phyloP scores from a whole-genome alignment of 768 basidiomycete species.

The button mushroom (Agaricus bisporus) region DNA sequence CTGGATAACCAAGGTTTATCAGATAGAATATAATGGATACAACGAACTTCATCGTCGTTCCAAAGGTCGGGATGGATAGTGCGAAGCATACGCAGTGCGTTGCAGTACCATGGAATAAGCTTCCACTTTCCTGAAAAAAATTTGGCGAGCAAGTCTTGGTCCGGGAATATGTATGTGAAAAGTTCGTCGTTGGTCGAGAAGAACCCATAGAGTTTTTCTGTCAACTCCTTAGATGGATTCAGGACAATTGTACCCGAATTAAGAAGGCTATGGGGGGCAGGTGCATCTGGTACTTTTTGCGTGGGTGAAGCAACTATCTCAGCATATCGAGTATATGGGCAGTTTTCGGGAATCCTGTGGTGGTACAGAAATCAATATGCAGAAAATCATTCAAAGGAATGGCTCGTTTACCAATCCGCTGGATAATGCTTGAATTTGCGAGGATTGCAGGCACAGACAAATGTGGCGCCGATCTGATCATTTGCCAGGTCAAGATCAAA shows the following conservation, averaged over 20 bases:
- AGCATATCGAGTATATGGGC: constrained; percentile 63
- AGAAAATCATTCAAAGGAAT: background rate
- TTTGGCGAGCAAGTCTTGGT: constrained; percentile 86
- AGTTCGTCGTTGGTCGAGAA: constrained; percentile 41
- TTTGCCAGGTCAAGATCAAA: constrained; percentile 52
- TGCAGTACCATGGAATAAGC: constrained; percentile 82
- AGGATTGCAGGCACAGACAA: constrained; percentile 95
- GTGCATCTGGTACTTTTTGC: constrained; percentile 32
- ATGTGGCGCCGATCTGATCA: constrained; percentile 81
- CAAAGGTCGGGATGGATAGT: constrained; percentile 68
- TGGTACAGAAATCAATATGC: constrained; percentile 6
- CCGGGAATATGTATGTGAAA: constrained; percentile 59
- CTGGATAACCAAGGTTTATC: constrained; percentile 83
- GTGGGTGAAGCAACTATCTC: constrained; percentile 38
- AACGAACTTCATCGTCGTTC: constrained; percentile 80
- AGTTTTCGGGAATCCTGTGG: constrained; percentile 85
- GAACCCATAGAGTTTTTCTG: constrained; percentile 47
- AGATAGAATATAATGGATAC: constrained; percentile 80
- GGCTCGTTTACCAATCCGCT: constrained; percentile 63
- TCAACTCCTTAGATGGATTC: constrained; percentile 57
- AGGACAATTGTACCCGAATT: constrained; percentile 90
- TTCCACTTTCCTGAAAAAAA: constrained; percentile 77
- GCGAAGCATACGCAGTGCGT: constrained; percentile 86
- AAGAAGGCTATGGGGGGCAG: constrained; percentile 74
- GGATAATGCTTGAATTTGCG: constrained; percentile 82